phyloP scores from a whole-genome alignment of 1,284 basidiomycete species.

The Mycosarcoma mackinlayi region DNA sequence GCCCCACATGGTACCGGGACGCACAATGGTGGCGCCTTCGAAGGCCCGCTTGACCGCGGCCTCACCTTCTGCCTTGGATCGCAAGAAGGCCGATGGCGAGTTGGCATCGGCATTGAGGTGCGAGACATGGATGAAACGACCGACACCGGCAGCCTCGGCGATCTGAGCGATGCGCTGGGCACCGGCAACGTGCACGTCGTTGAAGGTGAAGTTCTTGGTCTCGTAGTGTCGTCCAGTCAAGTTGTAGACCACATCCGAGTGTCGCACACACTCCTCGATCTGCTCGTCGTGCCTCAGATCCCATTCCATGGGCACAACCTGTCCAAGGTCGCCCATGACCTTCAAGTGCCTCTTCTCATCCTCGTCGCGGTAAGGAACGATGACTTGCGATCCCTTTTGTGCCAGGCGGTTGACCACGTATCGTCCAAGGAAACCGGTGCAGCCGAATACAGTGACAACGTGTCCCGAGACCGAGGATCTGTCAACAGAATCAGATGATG shows the following conservation, averaged over 20 bases:
- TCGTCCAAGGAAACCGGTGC: slow-evolving; percentile 92
- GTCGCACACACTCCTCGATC: slow-evolving; percentile 91
- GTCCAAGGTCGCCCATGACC: slow-evolving; percentile 94
- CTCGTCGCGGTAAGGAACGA: slow-evolving; percentile 95
- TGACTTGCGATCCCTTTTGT: slow-evolving; percentile 90
- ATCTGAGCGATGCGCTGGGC: slow-evolving; percentile 78
- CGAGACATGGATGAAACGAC: slow-evolving; percentile 91
- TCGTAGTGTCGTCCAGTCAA: slow-evolving; percentile 88
- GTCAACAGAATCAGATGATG: background rate
- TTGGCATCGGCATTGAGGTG: slow-evolving; percentile 88
- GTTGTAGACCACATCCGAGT: slow-evolving; percentile 98
- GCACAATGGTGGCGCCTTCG: slow-evolving; percentile 87
- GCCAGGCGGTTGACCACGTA: slow-evolving; percentile 80
- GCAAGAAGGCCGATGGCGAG: slow-evolving; percentile 86
- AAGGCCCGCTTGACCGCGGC: slow-evolving; percentile 85
- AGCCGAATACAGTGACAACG: slow-evolving; percentile 95
- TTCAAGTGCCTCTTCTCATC: slow-evolving; percentile 91
- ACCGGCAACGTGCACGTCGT: slow-evolving; percentile 82
- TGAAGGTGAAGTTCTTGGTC: slow-evolving; percentile 89
- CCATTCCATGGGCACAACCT: slow-evolving; percentile 97
- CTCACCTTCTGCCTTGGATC: slow-evolving; percentile 90
- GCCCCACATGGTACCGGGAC: slow-evolving; percentile 87
- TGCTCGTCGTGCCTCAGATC: slow-evolving; percentile 86
- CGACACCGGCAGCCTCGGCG: slow-evolving; percentile 80
- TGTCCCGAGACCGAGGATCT: slow-evolving; percentile 71